Evolutionary conservation across 768 basidiomycete genomes (phyloP), one percentile per base, ranked within the genome.

Genomic region (Tephrocybe rancida): DNA sequence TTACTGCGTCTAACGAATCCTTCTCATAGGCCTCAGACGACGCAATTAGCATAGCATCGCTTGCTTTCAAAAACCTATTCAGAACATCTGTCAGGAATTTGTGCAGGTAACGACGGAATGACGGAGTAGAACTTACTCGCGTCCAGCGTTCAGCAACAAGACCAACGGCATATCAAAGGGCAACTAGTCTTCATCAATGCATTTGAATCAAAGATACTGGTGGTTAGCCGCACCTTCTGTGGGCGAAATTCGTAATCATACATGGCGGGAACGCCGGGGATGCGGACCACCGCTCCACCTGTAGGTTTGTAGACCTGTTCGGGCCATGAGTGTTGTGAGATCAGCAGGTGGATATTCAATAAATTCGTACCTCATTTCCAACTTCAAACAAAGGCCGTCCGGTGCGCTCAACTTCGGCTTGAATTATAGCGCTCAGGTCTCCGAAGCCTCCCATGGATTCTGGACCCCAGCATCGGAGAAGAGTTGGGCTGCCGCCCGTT

Each of bases 171-270:
- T 16, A 3, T 43, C 46, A 25, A 49, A 54, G 10, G 53, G 53
- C 16, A 54, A 41, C 53, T 54, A 22, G 13, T 21, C 10, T 25
- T 25, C 24, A 42, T 34, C 21, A 18, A 18, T 38, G 10, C 5
- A 7, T 18, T 11, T 37, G 27, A 39, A 29, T 35, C 25, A 34
- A 35, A 26, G 26, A 44, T n/a, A 44, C 19, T 42, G 32, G 24
- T 21, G 24, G 19, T 44, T 44, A 26, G 22, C 37, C 56, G 10
- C 38, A 49, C 60, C 32, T 56, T 11, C 39, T 65, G 61, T 6
- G 63, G 58, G 30, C 44, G 61, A 24, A 56, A 57, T 35, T 63
- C 64, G 41, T 64, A 54, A 43, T 64, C 63, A 39, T 63, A 61
- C 54, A 64, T 57, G 22, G 61, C 45, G 3, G 61, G 65, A 21